phyloP scores from a whole-genome alignment of 2,329 filamentous ascomycete species.

The Alternaria infectoria region DNA sequence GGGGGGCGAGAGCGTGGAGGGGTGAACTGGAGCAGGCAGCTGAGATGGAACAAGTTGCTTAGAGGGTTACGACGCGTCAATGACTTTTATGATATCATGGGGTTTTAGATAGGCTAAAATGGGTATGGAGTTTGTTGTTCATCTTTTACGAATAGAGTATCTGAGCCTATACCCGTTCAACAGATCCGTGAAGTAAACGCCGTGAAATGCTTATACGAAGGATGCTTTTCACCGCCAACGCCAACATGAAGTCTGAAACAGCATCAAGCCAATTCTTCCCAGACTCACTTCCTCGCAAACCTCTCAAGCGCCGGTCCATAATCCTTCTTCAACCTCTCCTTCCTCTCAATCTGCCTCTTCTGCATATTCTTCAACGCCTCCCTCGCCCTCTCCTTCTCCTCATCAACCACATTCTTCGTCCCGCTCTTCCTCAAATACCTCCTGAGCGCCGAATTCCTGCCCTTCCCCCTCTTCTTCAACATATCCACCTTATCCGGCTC shows the following conservation, averaged over 20 bases:
- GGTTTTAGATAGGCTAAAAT: slow-evolving; percentile 28
- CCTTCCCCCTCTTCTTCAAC: slow-evolving; percentile 78
- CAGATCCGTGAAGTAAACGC: slow-evolving; percentile 13
- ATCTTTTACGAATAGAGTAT: too few relatives aligned
- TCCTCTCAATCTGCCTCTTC: slow-evolving; percentile 34
- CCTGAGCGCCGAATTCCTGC: slow-evolving; percentile 86
- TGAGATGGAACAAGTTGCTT: neutral
- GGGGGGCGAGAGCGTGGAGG: slow-evolving; percentile 63
- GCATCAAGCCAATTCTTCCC: neutral
- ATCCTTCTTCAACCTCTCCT: slow-evolving; percentile 66
- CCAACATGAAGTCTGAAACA: neutral
- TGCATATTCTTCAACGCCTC: slow-evolving; percentile 69
- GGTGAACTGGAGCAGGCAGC: slow-evolving; percentile 11
- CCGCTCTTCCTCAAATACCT: slow-evolving; percentile 92
- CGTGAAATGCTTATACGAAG: slow-evolving; percentile 11
- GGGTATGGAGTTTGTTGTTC: slow-evolving; percentile 10
- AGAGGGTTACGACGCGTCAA: neutral
- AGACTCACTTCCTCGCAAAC: slow-evolving; percentile 71
- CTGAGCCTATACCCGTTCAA: too few relatives aligned
- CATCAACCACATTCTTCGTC: slow-evolving; percentile 92
- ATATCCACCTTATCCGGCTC: slow-evolving; percentile 64
- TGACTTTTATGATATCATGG: slow-evolving; percentile 22
- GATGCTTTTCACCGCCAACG: neutral
- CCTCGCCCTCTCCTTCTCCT: slow-evolving; percentile 86
- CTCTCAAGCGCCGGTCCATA: slow-evolving; percentile 85